A percentile compares a stretch with the other conserved stretches of the same genome.
Evolutionary conservation across 495 filamentous ascomycete genomes (phyloP).

Genomic region (Tuber borchii): DNA sequence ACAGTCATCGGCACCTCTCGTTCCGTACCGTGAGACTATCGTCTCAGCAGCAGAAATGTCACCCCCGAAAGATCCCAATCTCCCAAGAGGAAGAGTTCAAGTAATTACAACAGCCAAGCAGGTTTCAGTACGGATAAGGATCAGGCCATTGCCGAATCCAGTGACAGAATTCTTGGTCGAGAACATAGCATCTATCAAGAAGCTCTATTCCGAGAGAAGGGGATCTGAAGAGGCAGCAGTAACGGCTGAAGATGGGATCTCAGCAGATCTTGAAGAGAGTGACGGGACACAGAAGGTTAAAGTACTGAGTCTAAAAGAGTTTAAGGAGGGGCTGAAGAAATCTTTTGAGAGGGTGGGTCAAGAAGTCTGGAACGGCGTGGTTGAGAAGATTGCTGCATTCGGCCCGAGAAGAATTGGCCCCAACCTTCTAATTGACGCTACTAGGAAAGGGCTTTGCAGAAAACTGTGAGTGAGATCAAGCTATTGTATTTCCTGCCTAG

Average conservation of each 20-base stretch:
- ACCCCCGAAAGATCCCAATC: conserved; percentile 71
- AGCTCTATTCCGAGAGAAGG: conserved; percentile 57
- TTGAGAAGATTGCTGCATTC: conserved; percentile 81
- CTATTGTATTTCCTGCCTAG: not conserved
- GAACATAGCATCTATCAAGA: conserved; percentile 70
- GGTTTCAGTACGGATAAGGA: conserved; percentile 68
- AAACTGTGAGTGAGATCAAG: conserved; percentile 56
- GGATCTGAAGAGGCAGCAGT: conserved; percentile 38
- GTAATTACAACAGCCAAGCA: conserved; percentile 75
- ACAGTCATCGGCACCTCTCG: conserved; percentile 85
- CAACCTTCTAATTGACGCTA: conserved; percentile 83
- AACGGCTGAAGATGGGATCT: conserved; percentile 41
- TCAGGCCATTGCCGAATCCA: conserved; percentile 66
- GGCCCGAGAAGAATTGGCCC: conserved; percentile 78
- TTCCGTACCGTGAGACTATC: conserved; percentile 91
- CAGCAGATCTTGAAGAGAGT: conserved; percentile 43
- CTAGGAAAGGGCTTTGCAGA: conserved; percentile 62
- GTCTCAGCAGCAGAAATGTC: conserved; percentile 84
- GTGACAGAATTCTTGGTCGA: conserved; percentile 82
- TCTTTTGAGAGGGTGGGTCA: conserved; percentile 62
- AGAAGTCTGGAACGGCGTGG: conserved; percentile 67
- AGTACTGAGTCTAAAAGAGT: conserved; percentile 62
- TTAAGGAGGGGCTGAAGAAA: conserved; percentile 62
- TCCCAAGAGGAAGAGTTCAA: conserved; percentile 77
- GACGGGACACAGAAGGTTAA: conserved; percentile 49